These are phyloP conservation scores for Entomortierella beljakovae DNA, from an alignment of 192 early-diverging fungal species.

Conservation along the genomic window DNA sequence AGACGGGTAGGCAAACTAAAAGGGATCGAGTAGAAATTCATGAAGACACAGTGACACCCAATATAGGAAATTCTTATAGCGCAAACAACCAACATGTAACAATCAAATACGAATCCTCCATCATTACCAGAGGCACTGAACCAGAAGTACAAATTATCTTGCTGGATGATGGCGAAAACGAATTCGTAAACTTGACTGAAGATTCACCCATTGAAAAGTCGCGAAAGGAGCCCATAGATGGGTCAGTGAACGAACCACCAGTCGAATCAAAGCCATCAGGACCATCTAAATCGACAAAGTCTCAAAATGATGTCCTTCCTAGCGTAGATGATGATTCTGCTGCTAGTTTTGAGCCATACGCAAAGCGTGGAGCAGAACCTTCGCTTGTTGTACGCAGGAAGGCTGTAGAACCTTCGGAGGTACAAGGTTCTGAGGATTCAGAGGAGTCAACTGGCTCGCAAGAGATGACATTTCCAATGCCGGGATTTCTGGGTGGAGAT, in stretches of 20 bases:
- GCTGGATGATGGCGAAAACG: too few species aligned
- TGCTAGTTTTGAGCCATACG: constrained; percentile 7
- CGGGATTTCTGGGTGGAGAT: constrained; percentile 1
- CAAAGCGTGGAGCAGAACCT: not conserved
- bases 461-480: constrained; percentile 15
- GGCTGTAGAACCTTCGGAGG: not conserved
- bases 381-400: not conserved
- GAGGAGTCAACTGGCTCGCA: not conserved
- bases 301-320: constrained; percentile 10
- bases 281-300: not conserved
- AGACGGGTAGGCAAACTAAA: not conserved
- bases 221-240: too few species aligned
- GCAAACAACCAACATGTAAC: too few species aligned
- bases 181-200: too few species aligned
- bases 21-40: not conserved
- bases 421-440: constrained; percentile 17
- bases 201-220: too few species aligned
- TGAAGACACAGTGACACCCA: not conserved
- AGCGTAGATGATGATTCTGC: constrained; percentile 17
- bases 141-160: too few species aligned
- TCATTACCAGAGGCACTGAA: too few species aligned
- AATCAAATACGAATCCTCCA: too few species aligned
- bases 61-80: not conserved
- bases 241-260: too few species aligned
- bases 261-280: not conserved